Base-by-base conservation (phyloP, 805 yeast species). In the Geotrichum ghanense region DNA sequence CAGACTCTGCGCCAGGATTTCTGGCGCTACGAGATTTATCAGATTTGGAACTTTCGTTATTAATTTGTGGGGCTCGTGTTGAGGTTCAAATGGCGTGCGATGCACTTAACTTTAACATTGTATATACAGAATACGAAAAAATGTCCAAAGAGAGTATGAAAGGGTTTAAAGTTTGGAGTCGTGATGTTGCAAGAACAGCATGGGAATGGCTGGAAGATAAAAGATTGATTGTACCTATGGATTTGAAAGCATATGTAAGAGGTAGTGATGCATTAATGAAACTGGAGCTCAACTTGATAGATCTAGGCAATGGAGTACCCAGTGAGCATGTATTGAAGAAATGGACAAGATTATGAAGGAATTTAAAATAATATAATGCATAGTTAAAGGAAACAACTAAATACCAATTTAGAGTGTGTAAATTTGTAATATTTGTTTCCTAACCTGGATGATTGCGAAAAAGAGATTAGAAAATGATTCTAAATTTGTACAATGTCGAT, bases 1-100 rank as follows among this genome's bases (percentile, higher is more conserved):
- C 12, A 6, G 12, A 19, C 19, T 16, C 19, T 4, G 10, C 37
- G 37, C 19, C 37, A n/a, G 19, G 19, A 31, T 16, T 19, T 10
- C 37, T 19, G 5, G 37, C 37, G 16, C 37, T 31, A 6, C 16
- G 19, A 6, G 19, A 31, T 0, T 62, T 88, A 31, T 80, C 95
- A 2, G 82, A 81, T 49, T 59, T 85, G 24, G 97, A 90, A 56
- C 59, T 82, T 42, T 74, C 83, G 16, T 57, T 90, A 37, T 64
- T 86, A 12, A 77, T 89, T 3, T 77, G 87, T 40, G 81, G 89
- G 0, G 85, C 94, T 0, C 69, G 97, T 41, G 79, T 81, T 45
- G 69, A 77, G 21, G 69, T 75, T 44, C 83, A 79, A 54, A 70
- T 71, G 23, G 79, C 74, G 19, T 62, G 76, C 21, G 77, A 70